Conservation (phyloP, 345 rosid genomes). For the Gossypium ekmanianum region DNA sequence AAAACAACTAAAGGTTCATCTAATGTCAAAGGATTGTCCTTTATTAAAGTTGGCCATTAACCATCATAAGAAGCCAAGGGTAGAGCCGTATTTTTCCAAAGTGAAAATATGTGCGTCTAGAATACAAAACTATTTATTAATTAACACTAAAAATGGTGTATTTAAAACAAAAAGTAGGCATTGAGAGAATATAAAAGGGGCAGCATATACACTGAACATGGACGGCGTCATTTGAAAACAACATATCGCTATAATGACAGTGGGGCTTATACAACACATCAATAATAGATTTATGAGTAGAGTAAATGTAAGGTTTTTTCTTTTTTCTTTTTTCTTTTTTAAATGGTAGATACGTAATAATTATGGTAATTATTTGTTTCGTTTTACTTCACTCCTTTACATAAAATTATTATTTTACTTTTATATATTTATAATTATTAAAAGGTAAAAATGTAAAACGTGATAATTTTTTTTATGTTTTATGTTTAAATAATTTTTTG, state of each 20-base stretch:
- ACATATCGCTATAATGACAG: background rate
- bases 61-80: background rate
- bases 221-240: background rate
- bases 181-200: background rate
- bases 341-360: too few relatives aligned
- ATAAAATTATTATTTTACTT: too few relatives aligned
- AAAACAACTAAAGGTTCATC: background rate
- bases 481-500: too few relatives aligned
- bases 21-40: background rate
- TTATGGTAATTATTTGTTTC: too few relatives aligned
- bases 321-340: too few relatives aligned
- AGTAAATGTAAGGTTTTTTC: too few relatives aligned
- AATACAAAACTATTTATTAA: background rate
- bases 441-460: too few relatives aligned
- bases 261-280: background rate
- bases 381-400: too few relatives aligned
- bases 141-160: background rate
- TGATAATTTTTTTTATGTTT: too few relatives aligned
- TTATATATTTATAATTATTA: too few relatives aligned
- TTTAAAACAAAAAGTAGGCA: background rate
- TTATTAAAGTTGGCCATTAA: background rate
- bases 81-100: background rate
- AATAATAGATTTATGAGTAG: too few relatives aligned
- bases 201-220: background rate
- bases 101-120: background rate